A percentile compares a stretch with the other conserved stretches of the same genome.
phyloP scores from a whole-genome alignment of 1,284 basidiomycete genomes.

The Coniferiporia sulphurascens region DNA sequence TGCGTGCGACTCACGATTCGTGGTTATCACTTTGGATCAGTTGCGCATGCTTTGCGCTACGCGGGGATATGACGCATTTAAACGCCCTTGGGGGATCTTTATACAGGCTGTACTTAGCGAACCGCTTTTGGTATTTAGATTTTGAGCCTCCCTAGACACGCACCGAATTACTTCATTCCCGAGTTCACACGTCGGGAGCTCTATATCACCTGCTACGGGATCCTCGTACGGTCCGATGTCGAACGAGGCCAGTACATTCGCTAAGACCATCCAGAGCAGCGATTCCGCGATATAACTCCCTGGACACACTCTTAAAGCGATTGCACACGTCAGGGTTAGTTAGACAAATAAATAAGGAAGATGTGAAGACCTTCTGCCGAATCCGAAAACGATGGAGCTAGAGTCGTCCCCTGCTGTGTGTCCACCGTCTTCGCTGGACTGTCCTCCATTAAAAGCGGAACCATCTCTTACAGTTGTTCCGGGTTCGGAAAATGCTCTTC shows the following conservation, averaged over 20 bases:
- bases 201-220: constrained; percentile 42
- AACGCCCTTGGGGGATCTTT: constrained; percentile 4
- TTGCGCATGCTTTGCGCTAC: constrained; percentile 1
- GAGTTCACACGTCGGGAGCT: constrained; percentile 21
- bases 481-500: constrained; percentile 11
- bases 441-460: background rate
- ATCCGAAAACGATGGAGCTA: constrained; percentile 14
- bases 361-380: constrained; percentile 8
- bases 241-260: constrained; percentile 1
- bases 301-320: constrained; percentile 2
- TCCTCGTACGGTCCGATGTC: constrained; percentile 30
- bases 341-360: background rate
- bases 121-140: background rate
- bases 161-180: background rate
- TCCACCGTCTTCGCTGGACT: background rate
- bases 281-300: constrained; percentile 1
- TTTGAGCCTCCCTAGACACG: background rate
- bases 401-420: constrained; percentile 4
- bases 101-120: background rate
- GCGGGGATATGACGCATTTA: constrained; percentile 4
- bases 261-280: background rate
- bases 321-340: background rate
- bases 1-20: background rate
- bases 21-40: background rate
- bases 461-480: background rate